phyloP scores from a whole-genome alignment of 768 basidiomycete species.

The Galerina sulciceps region DNA sequence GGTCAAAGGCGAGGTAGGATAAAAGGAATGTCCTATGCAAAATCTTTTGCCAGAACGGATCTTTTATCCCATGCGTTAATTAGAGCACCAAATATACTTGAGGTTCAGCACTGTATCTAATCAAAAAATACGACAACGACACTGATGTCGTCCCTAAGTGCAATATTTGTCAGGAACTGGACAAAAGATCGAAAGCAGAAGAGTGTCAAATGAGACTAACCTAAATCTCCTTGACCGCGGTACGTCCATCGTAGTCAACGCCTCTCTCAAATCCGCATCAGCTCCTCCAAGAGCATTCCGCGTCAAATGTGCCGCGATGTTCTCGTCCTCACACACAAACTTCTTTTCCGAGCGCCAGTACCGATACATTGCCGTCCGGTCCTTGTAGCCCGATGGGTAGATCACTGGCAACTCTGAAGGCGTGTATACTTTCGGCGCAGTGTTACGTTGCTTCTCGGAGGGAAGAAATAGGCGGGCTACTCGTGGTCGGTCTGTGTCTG shows the following conservation, averaged over 20 bases:
- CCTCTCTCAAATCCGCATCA: constrained; percentile 41
- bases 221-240: constrained; percentile 41
- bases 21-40: background rate
- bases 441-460: too few relatives aligned
- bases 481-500: too few relatives aligned
- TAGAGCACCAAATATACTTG: too few relatives aligned
- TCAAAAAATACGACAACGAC: constrained; percentile 32
- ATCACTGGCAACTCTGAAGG: constrained; percentile 37
- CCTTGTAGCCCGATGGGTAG: constrained; percentile 27
- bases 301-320: constrained; percentile 53
- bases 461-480: background rate
- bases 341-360: constrained; percentile 42
- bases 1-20: too few relatives aligned
- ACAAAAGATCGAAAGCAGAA: background rate
- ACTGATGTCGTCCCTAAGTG: constrained; percentile 28
- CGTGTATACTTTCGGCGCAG: background rate
- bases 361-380: constrained; percentile 36
- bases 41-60: too few relatives aligned
- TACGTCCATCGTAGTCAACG: constrained; percentile 41
- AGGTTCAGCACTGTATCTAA: constrained; percentile 7
- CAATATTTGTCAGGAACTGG: background rate
- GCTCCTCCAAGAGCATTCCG: constrained; percentile 61
- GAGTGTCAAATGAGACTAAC: constrained; percentile 26
- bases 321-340: constrained; percentile 46
- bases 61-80: too few relatives aligned